phyloP scores from a whole-genome alignment of 192 early-diverging fungal species.

The Funneliformis geosporum region DNA sequence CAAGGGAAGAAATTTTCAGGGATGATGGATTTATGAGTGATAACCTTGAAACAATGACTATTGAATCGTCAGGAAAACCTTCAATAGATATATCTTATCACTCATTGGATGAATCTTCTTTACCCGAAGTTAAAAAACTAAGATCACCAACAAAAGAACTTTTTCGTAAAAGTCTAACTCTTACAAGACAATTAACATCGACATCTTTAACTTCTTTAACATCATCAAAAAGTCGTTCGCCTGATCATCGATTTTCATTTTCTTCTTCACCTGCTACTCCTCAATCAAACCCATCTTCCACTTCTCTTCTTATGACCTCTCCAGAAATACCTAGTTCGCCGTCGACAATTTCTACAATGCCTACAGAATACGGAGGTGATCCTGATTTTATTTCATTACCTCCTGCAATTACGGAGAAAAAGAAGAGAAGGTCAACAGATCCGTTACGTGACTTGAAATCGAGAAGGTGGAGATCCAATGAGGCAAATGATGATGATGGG shows the following conservation, averaged over 20 bases:
- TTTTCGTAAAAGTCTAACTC: conserved; percentile 4
- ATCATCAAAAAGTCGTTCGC: not conserved
- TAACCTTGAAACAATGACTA: not conserved
- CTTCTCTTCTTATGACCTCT: not conserved
- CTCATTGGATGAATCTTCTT: conserved; percentile 4
- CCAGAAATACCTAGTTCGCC: not conserved
- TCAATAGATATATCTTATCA: not conserved
- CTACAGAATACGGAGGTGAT: not conserved
- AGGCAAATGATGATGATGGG: not conserved
- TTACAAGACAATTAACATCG: not conserved
- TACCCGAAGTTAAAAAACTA: not conserved
- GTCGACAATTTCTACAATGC: not conserved
- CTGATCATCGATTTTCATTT: not conserved
- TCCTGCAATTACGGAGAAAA: not conserved
- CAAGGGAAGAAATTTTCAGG: not conserved
- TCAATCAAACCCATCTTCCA: not conserved
- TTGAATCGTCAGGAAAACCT: conserved; percentile 4
- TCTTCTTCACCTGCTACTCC: not conserved
- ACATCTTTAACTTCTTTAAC: not conserved
- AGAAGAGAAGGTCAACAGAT: not conserved
- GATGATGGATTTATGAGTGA: not conserved
- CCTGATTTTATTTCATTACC: not conserved
- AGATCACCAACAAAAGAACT: conserved; percentile 6
- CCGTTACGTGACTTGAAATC: not conserved
- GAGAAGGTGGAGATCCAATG: not conserved